phyloP scores from a whole-genome alignment of 768 basidiomycete genomes.

The Wakefieldia striispora region DNA sequence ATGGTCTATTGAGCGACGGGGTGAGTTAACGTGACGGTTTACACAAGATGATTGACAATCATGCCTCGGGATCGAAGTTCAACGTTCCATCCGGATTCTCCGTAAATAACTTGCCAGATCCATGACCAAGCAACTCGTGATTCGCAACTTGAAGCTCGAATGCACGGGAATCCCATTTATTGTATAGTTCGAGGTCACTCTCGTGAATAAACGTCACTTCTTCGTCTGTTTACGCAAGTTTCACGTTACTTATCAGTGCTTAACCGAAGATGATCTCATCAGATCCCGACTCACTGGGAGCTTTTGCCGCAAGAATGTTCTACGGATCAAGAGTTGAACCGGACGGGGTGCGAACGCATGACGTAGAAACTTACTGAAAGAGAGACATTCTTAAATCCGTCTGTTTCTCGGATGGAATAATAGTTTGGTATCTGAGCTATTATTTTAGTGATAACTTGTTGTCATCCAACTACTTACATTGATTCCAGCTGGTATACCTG shows the following conservation, averaged over 20 bases:
- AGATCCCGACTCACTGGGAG: constrained; percentile 53
- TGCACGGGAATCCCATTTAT: constrained; percentile 71
- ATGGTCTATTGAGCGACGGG: constrained; percentile 50
- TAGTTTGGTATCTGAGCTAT: constrained; percentile 72
- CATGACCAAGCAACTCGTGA: constrained; percentile 86
- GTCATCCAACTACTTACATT: constrained; percentile 48
- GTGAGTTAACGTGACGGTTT: constrained; percentile 1
- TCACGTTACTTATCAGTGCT: neutral
- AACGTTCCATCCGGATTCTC: constrained; percentile 72
- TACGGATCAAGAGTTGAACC: constrained; percentile 22
- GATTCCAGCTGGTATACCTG: constrained; percentile 84
- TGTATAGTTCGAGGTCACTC: constrained; percentile 71
- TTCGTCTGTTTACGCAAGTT: constrained; percentile 48
- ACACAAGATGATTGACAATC: constrained; percentile 25
- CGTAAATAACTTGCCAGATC: constrained; percentile 79
- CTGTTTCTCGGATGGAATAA: constrained; percentile 76
- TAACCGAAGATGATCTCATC: neutral
- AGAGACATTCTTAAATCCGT: constrained; percentile 89
- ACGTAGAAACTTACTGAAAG: constrained; percentile 54
- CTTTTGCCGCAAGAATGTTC: constrained; percentile 88
- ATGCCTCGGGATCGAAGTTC: constrained; percentile 76
- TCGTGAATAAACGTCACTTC: constrained; percentile 81
- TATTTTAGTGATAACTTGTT: neutral
- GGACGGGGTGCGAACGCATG: neutral
- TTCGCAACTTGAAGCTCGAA: constrained; percentile 91